Evolutionary conservation across 2,329 filamentous ascomycete genomes (phyloP), one percentile per base, ranked within the genome.

Genomic region (Chaetothyriales sp.): DNA sequence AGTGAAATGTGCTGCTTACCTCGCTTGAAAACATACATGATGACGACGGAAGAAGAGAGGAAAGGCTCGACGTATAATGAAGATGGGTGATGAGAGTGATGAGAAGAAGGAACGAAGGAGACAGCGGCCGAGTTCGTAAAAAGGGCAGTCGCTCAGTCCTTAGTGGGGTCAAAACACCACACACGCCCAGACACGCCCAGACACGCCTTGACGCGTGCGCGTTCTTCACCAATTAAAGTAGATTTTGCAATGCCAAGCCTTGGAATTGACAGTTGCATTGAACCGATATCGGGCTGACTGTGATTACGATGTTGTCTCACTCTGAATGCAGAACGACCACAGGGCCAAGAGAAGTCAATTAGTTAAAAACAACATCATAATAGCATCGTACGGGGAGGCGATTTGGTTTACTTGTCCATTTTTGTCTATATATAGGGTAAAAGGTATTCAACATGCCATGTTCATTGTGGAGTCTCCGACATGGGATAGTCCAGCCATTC

Each of bases 21-120:
- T 71, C 77, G 70, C 69, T 80, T 80, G 65, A 76, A 77, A 62
- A 80, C 77, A 66, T 77, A 80, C 77, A 80, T 80, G 18, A 45
- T 57, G 51, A 36, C 45, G 28, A 36, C 12, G 28, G 32, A 39
- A 39, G 32, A 39, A 15, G 32, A 12, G 4, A 39, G 32, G 10
- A 47, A 18, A 46, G 42, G n/a, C 18, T 42, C n/a, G 18, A 43
- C 12, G 26, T 44, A 15, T 49, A 8, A 18, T 45, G 46, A 47
- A 32, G 18, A 44, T 26, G 39, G 47, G 32, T 50, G 45, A 18
- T 15, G 43, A 46, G 36, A 18, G 28, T 20, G 51, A 47, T 43
- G 19, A n/a, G 28, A 19, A 28, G 47, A 39, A 25, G 43, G 32
- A 26, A 46, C 43, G 25, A 26, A 19, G 32, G 46, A 25, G 45